phyloP scores from a whole-genome alignment of 768 basidiomycete species.

The Leccinum sublutescens region DNA sequence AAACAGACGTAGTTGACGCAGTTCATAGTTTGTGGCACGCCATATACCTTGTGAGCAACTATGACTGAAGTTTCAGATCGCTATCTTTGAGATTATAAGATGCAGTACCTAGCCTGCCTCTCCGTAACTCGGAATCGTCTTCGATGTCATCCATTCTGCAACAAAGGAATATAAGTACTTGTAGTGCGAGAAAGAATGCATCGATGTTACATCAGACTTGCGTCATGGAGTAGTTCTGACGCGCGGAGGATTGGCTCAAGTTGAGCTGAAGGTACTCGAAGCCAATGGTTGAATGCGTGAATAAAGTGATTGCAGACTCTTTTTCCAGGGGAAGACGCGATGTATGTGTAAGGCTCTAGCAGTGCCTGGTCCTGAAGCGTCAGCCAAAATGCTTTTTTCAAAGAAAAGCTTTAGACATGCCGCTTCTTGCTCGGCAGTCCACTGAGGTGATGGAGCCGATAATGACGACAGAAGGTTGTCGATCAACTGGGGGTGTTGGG shows the following conservation, averaged over 20 bases:
- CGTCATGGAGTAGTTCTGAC: conserved; percentile 90
- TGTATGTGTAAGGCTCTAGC: conserved; percentile 87
- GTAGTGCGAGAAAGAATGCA: background rate
- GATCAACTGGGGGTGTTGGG: conserved; percentile 31
- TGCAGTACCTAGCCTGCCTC: conserved; percentile 76
- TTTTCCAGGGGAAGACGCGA: conserved; percentile 84
- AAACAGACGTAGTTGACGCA: conserved; percentile 97
- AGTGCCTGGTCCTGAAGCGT: conserved; percentile 39
- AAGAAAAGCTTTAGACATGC: conserved; percentile 10
- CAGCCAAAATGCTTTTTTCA: background rate
- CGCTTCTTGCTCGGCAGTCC: conserved; percentile 22
- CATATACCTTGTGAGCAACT: conserved; percentile 98
- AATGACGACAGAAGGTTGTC: conserved; percentile 38
- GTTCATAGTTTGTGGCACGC: conserved; percentile 95
- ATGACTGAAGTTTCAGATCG: background rate
- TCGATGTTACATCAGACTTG: conserved; percentile 77
- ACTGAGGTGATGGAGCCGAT: conserved; percentile 24
- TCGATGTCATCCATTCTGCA: conserved; percentile 91
- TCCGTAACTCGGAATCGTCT: conserved; percentile 81
- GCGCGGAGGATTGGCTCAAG: conserved; percentile 74
- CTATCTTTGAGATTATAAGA: background rate
- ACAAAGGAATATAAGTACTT: background rate
- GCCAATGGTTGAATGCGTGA: conserved; percentile 90
- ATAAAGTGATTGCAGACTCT: conserved; percentile 86
- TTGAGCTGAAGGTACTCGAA: conserved; percentile 74